These are phyloP conservation scores for Aspergillus quadricinctus DNA, from an alignment of 2,329 filamentous ascomycete genomes.

Conservation along the genomic window DNA sequence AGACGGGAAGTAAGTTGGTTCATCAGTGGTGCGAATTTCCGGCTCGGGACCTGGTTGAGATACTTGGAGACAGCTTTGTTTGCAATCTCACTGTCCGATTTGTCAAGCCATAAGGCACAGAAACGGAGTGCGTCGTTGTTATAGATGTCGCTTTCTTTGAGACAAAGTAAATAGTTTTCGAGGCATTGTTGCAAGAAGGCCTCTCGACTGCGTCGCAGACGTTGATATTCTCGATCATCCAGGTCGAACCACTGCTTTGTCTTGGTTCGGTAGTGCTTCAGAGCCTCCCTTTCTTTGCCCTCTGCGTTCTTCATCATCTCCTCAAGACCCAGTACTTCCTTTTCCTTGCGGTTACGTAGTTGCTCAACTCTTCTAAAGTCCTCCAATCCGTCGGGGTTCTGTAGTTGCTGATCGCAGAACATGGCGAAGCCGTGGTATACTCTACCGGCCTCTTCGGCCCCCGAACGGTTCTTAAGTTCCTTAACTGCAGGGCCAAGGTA, in stretches of 20 bases:
- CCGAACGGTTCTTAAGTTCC: constrained; percentile 65
- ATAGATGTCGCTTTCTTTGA: constrained; percentile 80
- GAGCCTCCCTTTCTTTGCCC: constrained; percentile 51
- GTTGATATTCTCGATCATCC: constrained; percentile 79
- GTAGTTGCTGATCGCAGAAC: constrained; percentile 91
- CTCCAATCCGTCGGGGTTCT: constrained; percentile 77
- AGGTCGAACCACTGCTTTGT: constrained; percentile 87
- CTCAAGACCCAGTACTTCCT: constrained; percentile 72
- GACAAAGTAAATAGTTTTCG: constrained; percentile 85
- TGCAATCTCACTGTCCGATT: constrained; percentile 68
- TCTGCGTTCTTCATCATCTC: constrained; percentile 50
- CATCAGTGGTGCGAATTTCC: constrained; percentile 89
- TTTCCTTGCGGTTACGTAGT: constrained; percentile 72
- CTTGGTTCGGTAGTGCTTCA: constrained; percentile 61
- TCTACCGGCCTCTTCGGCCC: constrained; percentile 71
- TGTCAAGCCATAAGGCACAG: constrained; percentile 88
- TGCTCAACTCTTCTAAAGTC: constrained; percentile 78
- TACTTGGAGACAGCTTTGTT: constrained; percentile 71
- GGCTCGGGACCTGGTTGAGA: constrained; percentile 71
- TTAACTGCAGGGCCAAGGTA: constrained; percentile 82
- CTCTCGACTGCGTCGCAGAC: constrained; percentile 69
- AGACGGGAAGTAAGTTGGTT: constrained; percentile 95
- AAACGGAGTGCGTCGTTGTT: constrained; percentile 89
- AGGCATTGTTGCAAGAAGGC: constrained; percentile 84
- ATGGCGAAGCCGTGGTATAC: constrained; percentile 93